These are phyloP conservation scores for Hypoxylon sp. DNA, from an alignment of 2,329 filamentous ascomycete genomes.

Conservation along the genomic window DNA sequence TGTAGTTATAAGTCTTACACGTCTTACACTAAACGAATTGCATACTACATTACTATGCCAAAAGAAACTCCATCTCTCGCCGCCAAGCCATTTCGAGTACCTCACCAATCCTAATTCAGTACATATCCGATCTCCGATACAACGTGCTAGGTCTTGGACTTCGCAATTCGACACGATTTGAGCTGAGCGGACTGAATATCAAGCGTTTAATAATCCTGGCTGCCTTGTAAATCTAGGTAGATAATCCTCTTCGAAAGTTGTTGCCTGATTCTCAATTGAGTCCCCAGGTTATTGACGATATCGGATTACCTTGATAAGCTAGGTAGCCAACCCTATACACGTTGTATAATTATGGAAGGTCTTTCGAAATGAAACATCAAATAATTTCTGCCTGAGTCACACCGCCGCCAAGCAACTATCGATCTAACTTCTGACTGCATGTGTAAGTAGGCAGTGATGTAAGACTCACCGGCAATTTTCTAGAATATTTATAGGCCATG, in stretches of 20 bases:
- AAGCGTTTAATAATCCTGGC: background rate
- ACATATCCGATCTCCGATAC: constrained; percentile 35
- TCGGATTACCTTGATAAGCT: no score
- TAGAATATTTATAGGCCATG: background rate
- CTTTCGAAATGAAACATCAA: constrained; percentile 3
- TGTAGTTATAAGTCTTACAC: background rate
- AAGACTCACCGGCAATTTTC: background rate
- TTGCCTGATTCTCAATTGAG: constrained; percentile 4
- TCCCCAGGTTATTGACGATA: background rate
- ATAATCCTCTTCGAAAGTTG: background rate
- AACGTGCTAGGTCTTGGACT: background rate
- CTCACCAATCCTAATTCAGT: constrained; percentile 18
- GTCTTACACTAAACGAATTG: background rate
- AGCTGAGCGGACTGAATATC: background rate
- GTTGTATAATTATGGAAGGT: background rate
- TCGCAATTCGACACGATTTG: background rate
- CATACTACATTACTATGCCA: background rate
- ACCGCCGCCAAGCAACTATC: background rate
- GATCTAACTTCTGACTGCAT: background rate
- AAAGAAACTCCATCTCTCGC: constrained; percentile 5
- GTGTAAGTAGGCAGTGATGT: background rate
- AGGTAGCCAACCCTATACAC: background rate
- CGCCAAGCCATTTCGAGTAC: constrained; percentile 15
- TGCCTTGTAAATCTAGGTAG: constrained; percentile 7
- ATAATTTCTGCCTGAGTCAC: constrained; percentile 4